Base-by-base conservation (phyloP, 2,329 filamentous ascomycete genomes). In the Exophiala phaeomuriformis region DNA sequence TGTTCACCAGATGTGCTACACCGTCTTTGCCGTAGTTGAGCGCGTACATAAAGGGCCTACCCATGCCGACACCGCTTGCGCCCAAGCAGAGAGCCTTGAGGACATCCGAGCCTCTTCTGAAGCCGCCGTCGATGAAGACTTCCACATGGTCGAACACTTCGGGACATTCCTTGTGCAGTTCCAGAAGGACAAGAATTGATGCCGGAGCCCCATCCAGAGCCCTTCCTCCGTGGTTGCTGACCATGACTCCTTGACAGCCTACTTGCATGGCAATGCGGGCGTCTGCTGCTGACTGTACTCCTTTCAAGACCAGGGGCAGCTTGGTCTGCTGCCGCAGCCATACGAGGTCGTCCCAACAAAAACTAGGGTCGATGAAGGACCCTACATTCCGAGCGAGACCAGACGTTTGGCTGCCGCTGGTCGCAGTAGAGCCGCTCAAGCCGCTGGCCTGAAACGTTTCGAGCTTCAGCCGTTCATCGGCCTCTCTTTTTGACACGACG, bases 221-320 rank as follows among this genome's bases (percentile, higher is more conserved):
- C 30, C 80, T 69, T 1, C 80, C 80, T 10, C 80, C 80, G 51
- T 82, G 80, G 56, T 82, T 83, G 57, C 75, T 79, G 31, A 83
- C 58, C 54, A 80, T 64, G 42, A 83, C 77, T 1, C 78, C 79
- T 55, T 80, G 73, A 39, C 77, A 69, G 0, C 77, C 77, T 50
- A 72, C 67, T 41, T 75, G 65, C 54, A 76, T 71, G 0, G 80
- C 79, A 32, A 72, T 62, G 8, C 71, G 71, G 0, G 79, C 79
- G 61, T 83, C 79, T 28, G 77, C 77, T 0, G 77, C 77, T 12
- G 70, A 75, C 68, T 80, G 79, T 2, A 82, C 71, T 0, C 79
- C 79, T 63, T 82, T 82, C 29, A 81, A 56, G 42, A 80, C 73
- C 7, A 82, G 71, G 0, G 78, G 78, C 6, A 80, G 67, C 19